phyloP scores from a whole-genome alignment of 257 asterid species.

The Scutellaria baicalensis region DNA sequence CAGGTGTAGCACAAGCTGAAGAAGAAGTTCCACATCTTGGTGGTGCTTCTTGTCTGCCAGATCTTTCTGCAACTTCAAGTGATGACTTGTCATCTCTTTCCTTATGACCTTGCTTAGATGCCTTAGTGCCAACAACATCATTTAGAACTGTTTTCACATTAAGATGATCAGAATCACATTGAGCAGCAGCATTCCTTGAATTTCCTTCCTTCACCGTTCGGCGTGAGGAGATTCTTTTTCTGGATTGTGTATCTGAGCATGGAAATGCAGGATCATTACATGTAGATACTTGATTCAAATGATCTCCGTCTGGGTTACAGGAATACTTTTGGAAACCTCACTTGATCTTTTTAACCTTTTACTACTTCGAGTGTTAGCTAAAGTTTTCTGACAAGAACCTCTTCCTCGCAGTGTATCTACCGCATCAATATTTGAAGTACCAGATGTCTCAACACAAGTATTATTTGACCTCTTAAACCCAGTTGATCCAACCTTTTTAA shows the following conservation, averaged over 20 bases:
- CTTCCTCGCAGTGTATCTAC: slow-evolving; percentile 23
- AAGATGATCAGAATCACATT: slow-evolving; percentile 12
- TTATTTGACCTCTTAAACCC: slow-evolving; percentile 12
- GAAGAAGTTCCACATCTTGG: slow-evolving; percentile 26
- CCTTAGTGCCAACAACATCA: slow-evolving; percentile 11
- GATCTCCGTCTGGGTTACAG: background rate
- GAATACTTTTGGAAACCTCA: slow-evolving; percentile 3
- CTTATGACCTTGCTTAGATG: slow-evolving; percentile 17
- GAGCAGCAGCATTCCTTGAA: slow-evolving; percentile 13
- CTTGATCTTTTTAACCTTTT: slow-evolving; percentile 33
- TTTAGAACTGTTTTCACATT: slow-evolving; percentile 3
- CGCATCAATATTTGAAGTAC: slow-evolving; percentile 5
- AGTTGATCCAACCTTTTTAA: slow-evolving; percentile 26
- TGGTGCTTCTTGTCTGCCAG: slow-evolving; percentile 33
- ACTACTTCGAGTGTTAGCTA: slow-evolving; percentile 15
- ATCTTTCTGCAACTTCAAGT: slow-evolving; percentile 23
- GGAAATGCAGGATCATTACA: background rate
- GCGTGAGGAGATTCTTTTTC: background rate
- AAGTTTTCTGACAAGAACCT: slow-evolving; percentile 24
- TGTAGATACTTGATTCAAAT: background rate
- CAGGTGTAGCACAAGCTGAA: slow-evolving; percentile 48
- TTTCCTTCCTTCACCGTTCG: slow-evolving; percentile 5
- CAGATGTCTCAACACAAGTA: background rate
- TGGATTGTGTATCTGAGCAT: background rate
- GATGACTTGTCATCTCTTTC: slow-evolving; percentile 19